These are phyloP conservation scores for Ramularia endophylla DNA, from an alignment of 2,329 filamentous ascomycete genomes.

Conservation along the genomic window DNA sequence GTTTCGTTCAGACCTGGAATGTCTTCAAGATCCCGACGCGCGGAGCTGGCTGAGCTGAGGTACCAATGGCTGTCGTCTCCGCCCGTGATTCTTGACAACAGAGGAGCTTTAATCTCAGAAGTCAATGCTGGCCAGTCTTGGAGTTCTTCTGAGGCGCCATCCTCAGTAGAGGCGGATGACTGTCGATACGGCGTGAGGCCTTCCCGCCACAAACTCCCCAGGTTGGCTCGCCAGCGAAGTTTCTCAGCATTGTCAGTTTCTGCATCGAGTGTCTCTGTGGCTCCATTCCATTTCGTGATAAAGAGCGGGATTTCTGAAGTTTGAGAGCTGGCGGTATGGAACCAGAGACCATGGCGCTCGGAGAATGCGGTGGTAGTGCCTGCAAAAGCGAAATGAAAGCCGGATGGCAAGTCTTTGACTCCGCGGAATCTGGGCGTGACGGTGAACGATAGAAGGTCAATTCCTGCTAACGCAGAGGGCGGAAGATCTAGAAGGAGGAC, in stretches of 20 bases:
- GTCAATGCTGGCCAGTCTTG: constrained; percentile 52
- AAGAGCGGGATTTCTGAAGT: constrained; percentile 35
- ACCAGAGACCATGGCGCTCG: constrained; percentile 58
- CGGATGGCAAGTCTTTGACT: constrained; percentile 52
- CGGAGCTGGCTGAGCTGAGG: constrained; percentile 54
- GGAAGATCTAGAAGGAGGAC: constrained; percentile 41
- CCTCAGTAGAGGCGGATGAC: constrained; percentile 24
- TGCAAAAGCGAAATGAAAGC: constrained; percentile 58
- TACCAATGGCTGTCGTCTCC: constrained; percentile 45
- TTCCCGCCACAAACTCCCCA: constrained; percentile 51
- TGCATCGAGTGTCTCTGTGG: constrained; percentile 40
- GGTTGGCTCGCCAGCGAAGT: constrained; percentile 50
- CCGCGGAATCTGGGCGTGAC: constrained; percentile 56
- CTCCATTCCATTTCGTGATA: constrained; percentile 52
- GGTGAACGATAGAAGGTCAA: constrained; percentile 56
- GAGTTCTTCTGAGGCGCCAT: constrained; percentile 33
- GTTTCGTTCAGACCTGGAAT: constrained; percentile 50
- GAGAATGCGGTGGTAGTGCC: constrained; percentile 54
- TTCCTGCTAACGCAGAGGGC: constrained; percentile 46
- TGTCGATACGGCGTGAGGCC: constrained; percentile 46
- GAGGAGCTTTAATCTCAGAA: constrained; percentile 38
- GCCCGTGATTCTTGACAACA: constrained; percentile 49
- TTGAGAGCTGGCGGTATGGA: constrained; percentile 38
- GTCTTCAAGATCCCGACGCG: constrained; percentile 50
- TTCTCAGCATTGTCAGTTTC: constrained; percentile 38